Conservation (phyloP, 805 yeast species). For the Priceomyces melissophilus region DNA sequence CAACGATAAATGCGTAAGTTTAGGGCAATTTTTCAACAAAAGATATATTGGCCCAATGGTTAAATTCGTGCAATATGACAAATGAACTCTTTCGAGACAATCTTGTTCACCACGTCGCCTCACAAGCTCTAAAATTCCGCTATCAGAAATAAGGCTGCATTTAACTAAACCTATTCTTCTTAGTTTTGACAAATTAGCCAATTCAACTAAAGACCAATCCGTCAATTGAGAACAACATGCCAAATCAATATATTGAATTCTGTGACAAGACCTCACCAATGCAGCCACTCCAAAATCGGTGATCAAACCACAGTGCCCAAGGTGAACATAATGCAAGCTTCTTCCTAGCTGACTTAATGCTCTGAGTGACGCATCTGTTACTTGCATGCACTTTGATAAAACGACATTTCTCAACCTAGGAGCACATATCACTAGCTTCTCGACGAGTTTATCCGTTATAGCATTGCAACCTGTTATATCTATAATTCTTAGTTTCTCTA, state of each 20-base stretch:
- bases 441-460: slow-evolving; percentile 76
- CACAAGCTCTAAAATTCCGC: slow-evolving; percentile 68
- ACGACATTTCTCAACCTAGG: slow-evolving; percentile 87
- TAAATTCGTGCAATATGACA: slow-evolving; percentile 83
- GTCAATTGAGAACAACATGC: slow-evolving; percentile 93
- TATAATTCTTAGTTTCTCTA: slow-evolving; percentile 71
- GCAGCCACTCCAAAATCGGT: slow-evolving; percentile 84
- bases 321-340: slow-evolving; percentile 81
- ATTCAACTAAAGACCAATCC: slow-evolving; percentile 71
- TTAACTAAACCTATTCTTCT: slow-evolving; percentile 92
- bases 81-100: slow-evolving; percentile 86
- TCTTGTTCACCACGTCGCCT: slow-evolving; percentile 69
- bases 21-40: slow-evolving; percentile 75
- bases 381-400: slow-evolving; percentile 80
- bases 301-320: slow-evolving; percentile 89
- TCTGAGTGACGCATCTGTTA: slow-evolving; percentile 76
- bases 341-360: slow-evolving; percentile 72
- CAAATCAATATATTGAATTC: slow-evolving; percentile 88
- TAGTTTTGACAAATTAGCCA: slow-evolving; percentile 73
- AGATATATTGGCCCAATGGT: slow-evolving; percentile 74
- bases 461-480: slow-evolving; percentile 83
- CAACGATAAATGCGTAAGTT: slow-evolving; percentile 82
- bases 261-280: slow-evolving; percentile 71
- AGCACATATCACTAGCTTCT: slow-evolving; percentile 66
- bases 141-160: slow-evolving; percentile 83